These are phyloP conservation scores for Melaleuca quinquenervia DNA, from an alignment of 345 rosid species.

Conservation along the genomic window DNA sequence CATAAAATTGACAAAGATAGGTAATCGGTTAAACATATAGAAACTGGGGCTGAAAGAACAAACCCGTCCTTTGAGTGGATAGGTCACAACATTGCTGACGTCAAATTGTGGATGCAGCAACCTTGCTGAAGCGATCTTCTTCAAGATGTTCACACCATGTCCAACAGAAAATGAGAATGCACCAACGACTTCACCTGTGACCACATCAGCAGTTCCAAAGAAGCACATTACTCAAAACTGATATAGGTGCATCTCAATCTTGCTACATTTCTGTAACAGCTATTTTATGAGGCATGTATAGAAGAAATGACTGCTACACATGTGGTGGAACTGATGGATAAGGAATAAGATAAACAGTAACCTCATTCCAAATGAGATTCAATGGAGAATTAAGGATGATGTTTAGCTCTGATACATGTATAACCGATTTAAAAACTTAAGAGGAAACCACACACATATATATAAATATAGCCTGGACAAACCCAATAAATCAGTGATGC, in stretches of 20 bases:
- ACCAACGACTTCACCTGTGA: constrained; percentile 94
- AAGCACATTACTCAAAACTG: not conserved
- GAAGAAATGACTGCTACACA: not conserved
- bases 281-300: not conserved
- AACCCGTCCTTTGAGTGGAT: constrained; percentile 71
- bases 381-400: not conserved
- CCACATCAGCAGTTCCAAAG: not conserved
- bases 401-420: not conserved
- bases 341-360: not conserved
- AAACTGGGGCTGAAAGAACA: constrained; percentile 2
- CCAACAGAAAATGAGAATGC: constrained; percentile 82
- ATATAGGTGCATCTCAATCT: not conserved
- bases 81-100: constrained; percentile 36
- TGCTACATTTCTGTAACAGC: not conserved
- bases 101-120: constrained; percentile 50
- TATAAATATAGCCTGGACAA: not conserved
- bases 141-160: constrained; percentile 41
- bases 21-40: not conserved
- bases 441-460: not conserved
- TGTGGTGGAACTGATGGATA: not conserved
- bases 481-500: not conserved
- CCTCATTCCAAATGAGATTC: not conserved
- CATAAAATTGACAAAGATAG: not conserved
- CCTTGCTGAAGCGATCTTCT: constrained; percentile 75
- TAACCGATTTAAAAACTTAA: not conserved